phyloP scores from a whole-genome alignment of 2,329 filamentous ascomycete species.

The Hortaea sp. region DNA sequence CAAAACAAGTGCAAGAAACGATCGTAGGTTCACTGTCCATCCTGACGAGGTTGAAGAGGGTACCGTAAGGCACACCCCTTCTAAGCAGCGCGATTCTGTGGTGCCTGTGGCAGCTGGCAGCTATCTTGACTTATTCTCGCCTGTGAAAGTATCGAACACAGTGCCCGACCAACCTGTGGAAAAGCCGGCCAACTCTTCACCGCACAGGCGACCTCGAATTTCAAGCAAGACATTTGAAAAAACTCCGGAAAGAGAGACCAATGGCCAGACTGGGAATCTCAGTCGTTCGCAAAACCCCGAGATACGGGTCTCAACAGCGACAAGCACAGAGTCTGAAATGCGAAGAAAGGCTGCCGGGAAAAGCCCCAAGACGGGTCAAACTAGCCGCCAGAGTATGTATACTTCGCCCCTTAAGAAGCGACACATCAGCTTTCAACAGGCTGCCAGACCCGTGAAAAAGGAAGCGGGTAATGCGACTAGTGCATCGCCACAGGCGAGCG shows the following conservation, averaged over 20 bases:
- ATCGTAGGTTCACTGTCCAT: conserved; percentile 17
- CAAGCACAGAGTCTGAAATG: too few relatives aligned
- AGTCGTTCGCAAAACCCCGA: too few relatives aligned
- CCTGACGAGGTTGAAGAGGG: conserved; percentile 16
- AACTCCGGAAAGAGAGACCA: background rate
- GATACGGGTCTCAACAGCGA: too few relatives aligned
- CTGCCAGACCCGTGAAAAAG: background rate
- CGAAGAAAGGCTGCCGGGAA: too few relatives aligned
- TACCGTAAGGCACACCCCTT: conserved; percentile 19
- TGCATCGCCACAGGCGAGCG: background rate
- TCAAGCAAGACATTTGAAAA: conserved; percentile 26
- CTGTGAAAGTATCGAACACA: conserved; percentile 17
- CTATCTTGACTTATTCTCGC: conserved; percentile 28
- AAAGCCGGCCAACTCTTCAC: conserved; percentile 9
- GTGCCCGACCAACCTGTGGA: conserved; percentile 1
- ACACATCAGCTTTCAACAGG: conserved; percentile 9
- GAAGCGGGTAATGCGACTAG: too few relatives aligned
- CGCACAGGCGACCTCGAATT: conserved; percentile 20
- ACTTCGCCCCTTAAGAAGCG: conserved; percentile 6
- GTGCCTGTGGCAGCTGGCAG: conserved; percentile 3
- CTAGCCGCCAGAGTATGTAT: background rate
- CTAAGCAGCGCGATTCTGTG: background rate
- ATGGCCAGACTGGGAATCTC: background rate
- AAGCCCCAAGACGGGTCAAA: too few relatives aligned
- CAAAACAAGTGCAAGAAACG: background rate